Base-by-base conservation (phyloP, 1,284 basidiomycete genomes). In the Trametes polyzona region DNA sequence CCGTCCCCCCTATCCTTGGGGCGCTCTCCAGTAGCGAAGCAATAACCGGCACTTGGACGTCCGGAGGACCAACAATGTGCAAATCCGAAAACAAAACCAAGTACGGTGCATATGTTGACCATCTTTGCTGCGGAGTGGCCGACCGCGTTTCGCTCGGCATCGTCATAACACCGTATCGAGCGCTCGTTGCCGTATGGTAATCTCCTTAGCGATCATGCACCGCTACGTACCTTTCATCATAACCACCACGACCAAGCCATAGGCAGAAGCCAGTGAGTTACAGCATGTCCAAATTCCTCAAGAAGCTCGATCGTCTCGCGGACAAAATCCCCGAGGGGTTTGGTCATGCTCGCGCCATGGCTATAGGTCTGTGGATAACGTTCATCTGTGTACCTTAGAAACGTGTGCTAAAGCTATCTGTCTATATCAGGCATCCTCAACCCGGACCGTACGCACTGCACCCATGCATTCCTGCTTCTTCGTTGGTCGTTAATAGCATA, bases 391-490 rank as follows among this genome's bases (percentile, higher is more conserved):
- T 27, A 23, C 21, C 30, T 29, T 40, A n/a, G 26, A 52, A 46
- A 14, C 35, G 40, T n/a, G 23, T 16, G 16, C 29, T 3, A 24
- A n/a, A 4, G 11, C 11, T 37, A 23, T 32, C n/a, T 40, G 55
- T 52, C 49, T 52, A 24, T 32, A 62, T 57, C 59, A 88, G 88
- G 87, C 11, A 37, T 81, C 11, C 65, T 82, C 58, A 76, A 87
- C 55, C 77, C 83, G 2, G 83, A 90, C 70, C 80, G 87, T 87
- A 67, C 65, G 85, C 39, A 43, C 36, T 51, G 16, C 26, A 40
- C 29, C 39, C 47, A 37, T 19, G 4, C 29, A n/a, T 32, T 40
- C 19, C n/a, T 37, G 26, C 27, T 49, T 17, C 23, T 14, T 27
- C 26, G 52, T 54, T 1, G n/a, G 26, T 14, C 21, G 14, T 24